phyloP scores from a whole-genome alignment of 78 protist genomes.

The Trichosphaerium sp. region DNA sequence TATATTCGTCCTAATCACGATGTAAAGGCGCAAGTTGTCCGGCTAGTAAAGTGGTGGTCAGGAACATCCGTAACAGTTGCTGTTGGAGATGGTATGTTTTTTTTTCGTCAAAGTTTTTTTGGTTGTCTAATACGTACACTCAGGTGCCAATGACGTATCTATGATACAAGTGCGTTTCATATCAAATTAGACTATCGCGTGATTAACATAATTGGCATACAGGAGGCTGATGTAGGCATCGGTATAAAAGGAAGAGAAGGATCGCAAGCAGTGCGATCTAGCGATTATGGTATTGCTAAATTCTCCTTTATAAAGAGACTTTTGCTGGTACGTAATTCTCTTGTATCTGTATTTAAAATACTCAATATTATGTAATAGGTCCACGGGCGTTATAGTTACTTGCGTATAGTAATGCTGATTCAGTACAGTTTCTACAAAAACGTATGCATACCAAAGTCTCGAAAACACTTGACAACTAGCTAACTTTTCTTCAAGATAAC shows the following conservation, averaged over 20 bases:
- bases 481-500: too few species aligned
- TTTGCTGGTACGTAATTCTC: slow-evolving; percentile 23
- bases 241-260: slow-evolving; percentile 92
- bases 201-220: slow-evolving; percentile 18
- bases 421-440: slow-evolving; percentile 63
- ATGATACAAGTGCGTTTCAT: slow-evolving; percentile 31
- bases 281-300: slow-evolving; percentile 81
- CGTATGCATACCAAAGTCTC: too few species aligned
- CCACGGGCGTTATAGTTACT: slow-evolving; percentile 87
- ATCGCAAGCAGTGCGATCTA: slow-evolving; percentile 76
- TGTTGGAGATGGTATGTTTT: slow-evolving; percentile 93
- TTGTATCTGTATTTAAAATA: too few species aligned
- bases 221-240: slow-evolving; percentile 77
- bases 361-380: too few species aligned
- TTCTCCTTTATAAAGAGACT: slow-evolving; percentile 59
- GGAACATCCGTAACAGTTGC: slow-evolving; percentile 69
- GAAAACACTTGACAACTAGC: too few species aligned
- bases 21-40: slow-evolving; percentile 24
- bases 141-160: slow-evolving; percentile 30
- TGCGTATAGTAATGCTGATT: slow-evolving; percentile 56
- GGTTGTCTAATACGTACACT: neutral
- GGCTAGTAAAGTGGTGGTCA: slow-evolving; percentile 7
- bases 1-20: neutral
- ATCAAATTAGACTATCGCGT: neutral
- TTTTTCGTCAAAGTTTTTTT: neutral